A percentile compares a stretch with the other conserved stretches of the same genome.
These are phyloP conservation scores for Sequoiadendron giganteum DNA, from an alignment of 75 land plant species.

Conservation along the genomic window DNA sequence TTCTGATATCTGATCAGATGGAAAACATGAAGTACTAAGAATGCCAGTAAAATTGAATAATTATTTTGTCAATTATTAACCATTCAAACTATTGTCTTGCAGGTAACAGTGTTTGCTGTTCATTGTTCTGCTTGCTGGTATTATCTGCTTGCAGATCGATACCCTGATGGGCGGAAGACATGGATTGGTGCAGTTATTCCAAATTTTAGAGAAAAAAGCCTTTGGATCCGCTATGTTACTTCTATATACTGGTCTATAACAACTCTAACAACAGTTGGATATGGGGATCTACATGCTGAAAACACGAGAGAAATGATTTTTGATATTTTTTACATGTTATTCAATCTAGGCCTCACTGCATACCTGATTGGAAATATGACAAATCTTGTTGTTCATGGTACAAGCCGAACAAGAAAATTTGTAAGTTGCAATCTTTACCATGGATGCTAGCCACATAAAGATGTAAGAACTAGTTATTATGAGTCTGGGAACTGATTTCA, in stretches of 20 bases:
- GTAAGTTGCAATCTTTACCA: constrained; percentile 34
- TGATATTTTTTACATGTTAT: constrained; percentile 58
- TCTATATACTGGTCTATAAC: constrained; percentile 78
- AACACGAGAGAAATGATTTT: constrained; percentile 71
- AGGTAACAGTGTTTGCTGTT: constrained; percentile 72
- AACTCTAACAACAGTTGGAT: constrained; percentile 68
- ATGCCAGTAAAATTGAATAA: neutral
- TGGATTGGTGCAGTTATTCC: constrained; percentile 60
- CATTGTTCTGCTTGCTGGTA: constrained; percentile 67
- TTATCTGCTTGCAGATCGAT: constrained; percentile 51
- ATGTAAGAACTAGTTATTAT: neutral
- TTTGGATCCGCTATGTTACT: constrained; percentile 51
- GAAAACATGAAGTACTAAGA: neutral
- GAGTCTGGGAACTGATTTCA: neutral
- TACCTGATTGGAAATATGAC: constrained; percentile 93
- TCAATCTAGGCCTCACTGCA: constrained; percentile 63
- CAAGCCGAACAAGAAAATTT: constrained; percentile 66
- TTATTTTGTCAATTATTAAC: neutral
- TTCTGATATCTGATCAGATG: neutral
- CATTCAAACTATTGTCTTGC: constrained; percentile 6
- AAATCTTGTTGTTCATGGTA: constrained; percentile 66
- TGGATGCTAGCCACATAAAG: neutral
- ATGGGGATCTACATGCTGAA: constrained; percentile 79
- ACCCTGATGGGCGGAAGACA: constrained; percentile 45
- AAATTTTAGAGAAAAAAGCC: constrained; percentile 31